These are phyloP conservation scores for Graphilbum fragrans DNA, from an alignment of 2,329 filamentous ascomycete species.

Conservation along the genomic window DNA sequence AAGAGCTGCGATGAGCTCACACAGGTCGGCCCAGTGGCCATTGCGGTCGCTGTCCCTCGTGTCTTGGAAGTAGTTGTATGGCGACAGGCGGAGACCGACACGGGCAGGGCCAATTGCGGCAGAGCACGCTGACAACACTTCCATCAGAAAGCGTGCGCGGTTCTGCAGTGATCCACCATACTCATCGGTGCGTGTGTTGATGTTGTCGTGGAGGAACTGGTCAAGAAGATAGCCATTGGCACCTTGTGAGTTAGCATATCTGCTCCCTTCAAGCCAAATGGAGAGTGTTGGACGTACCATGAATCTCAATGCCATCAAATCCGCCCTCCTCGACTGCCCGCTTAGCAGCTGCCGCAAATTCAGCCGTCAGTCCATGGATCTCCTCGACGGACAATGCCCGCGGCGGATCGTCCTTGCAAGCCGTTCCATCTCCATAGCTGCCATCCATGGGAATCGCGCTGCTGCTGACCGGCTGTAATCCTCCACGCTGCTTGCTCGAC, in stretches of 20 bases:
- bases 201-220: conserved; percentile 9
- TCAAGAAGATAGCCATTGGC: conserved; percentile 40
- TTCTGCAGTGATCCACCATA: conserved; percentile 13
- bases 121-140: conserved; percentile 19
- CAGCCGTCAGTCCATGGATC: conserved; percentile 47
- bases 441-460: conserved; percentile 27
- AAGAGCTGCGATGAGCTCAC: conserved; percentile 14
- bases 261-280: background rate
- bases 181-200: conserved; percentile 5
- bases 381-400: conserved; percentile 52
- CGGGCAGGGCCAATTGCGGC: conserved; percentile 36
- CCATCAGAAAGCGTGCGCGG: conserved; percentile 14
- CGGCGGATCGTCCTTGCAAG: conserved; percentile 26
- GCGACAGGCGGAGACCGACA: conserved; percentile 41
- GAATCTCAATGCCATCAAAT: conserved; percentile 57
- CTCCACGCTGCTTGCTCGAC: conserved; percentile 17
- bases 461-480: conserved; percentile 22
- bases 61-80: conserved; percentile 42
- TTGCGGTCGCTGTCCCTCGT: conserved; percentile 45
- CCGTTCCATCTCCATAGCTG: conserved; percentile 15
- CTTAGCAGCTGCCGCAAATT: conserved; percentile 39
- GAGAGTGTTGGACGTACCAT: conserved; percentile 16
- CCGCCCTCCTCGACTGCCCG: conserved; percentile 51
- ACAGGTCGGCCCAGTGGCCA: conserved; percentile 43
- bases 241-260: background rate